Percentiles rank a stretch among this genome's conserved stretches.
Conservation (phyloP, 306 rosid genomes). For the Trifolium dubium region DNA sequence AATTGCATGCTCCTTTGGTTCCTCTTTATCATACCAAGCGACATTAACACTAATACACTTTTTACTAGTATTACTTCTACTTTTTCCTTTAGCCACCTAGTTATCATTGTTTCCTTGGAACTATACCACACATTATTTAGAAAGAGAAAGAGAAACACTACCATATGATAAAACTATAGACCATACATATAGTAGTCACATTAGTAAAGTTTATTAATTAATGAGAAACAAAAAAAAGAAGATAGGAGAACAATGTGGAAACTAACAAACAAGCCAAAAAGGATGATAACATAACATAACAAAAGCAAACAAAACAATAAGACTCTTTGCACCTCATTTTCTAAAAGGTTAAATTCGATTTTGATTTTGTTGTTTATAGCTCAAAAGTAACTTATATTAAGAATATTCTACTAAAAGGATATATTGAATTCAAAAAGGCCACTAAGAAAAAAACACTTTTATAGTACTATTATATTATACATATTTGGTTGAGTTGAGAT, state of each 20-base stretch:
- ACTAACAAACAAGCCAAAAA: slow-evolving; percentile 37
- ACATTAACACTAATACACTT: slow-evolving; percentile 64
- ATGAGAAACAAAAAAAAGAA: neutral
- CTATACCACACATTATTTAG: slow-evolving; percentile 54
- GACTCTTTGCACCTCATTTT: slow-evolving; percentile 44
- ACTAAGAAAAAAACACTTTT: neutral
- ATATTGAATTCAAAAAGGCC: slow-evolving; percentile 28
- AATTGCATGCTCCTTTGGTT: slow-evolving; percentile 58
- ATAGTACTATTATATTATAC: neutral
- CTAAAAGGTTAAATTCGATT: slow-evolving; percentile 42
- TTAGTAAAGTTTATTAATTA: neutral
- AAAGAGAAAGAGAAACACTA: slow-evolving; percentile 31
- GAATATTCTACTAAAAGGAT: slow-evolving; percentile 50
- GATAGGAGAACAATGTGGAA: slow-evolving; percentile 16
- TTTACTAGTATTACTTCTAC: slow-evolving; percentile 10
- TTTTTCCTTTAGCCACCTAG: slow-evolving; percentile 26
- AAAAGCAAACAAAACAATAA: slow-evolving; percentile 37
- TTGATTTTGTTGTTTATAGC: slow-evolving; percentile 36
- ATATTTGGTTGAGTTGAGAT: slow-evolving; percentile 8
- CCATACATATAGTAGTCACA: neutral
- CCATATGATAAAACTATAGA: neutral
- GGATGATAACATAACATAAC: neutral
- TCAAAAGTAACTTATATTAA: slow-evolving; percentile 35
- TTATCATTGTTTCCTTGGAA: slow-evolving; percentile 58
- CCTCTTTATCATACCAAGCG: slow-evolving; percentile 79